These are phyloP conservation scores for Phytopythium chamaehyphon DNA, from an alignment of 352 stramenopile genomes.

Conservation along the genomic window DNA sequence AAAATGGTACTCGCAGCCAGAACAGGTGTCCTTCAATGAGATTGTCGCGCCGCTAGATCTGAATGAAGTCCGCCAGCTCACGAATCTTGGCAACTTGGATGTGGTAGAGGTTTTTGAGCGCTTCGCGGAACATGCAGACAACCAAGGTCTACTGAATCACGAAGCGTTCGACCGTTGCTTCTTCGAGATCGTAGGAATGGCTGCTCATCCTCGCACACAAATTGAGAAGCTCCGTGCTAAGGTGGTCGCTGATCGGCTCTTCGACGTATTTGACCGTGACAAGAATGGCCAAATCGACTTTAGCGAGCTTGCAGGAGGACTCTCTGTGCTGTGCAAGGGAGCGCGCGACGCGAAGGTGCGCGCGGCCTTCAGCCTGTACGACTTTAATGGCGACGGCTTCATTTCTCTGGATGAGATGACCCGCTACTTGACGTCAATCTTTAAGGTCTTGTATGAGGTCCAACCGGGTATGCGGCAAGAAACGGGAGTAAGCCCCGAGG, in stretches of 20 bases:
- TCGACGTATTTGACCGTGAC: constrained; percentile 79
- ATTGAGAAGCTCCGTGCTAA: constrained; percentile 61
- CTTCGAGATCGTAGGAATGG: constrained; percentile 64
- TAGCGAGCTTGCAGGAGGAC: constrained; percentile 77
- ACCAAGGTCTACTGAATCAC: constrained; percentile 53
- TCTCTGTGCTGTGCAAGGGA: constrained; percentile 85
- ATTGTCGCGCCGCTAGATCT: constrained; percentile 70
- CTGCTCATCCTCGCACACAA: constrained; percentile 54
- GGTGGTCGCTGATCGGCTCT: constrained; percentile 70
- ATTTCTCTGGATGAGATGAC: constrained; percentile 88
- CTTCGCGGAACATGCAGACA: constrained; percentile 69
- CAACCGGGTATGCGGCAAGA: constrained; percentile 67
- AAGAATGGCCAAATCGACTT: constrained; percentile 80
- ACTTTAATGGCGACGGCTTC: constrained; percentile 82
- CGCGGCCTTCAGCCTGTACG: constrained; percentile 79
- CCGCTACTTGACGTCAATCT: constrained; percentile 83
- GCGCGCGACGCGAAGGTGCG: constrained; percentile 78
- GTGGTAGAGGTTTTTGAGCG: constrained; percentile 85
- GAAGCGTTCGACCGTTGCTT: constrained; percentile 74
- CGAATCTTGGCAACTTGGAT: constrained; percentile 76
- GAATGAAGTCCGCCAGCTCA: constrained; percentile 80
- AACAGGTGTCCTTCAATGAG: constrained; percentile 66
- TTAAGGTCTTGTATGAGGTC: constrained; percentile 84
- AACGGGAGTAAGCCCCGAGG: constrained; percentile 62
- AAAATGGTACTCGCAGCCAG: constrained; percentile 69